Evolutionary conservation across 2,329 filamentous ascomycete species (phyloP).

Genomic region (Diplodia intermedia): DNA sequence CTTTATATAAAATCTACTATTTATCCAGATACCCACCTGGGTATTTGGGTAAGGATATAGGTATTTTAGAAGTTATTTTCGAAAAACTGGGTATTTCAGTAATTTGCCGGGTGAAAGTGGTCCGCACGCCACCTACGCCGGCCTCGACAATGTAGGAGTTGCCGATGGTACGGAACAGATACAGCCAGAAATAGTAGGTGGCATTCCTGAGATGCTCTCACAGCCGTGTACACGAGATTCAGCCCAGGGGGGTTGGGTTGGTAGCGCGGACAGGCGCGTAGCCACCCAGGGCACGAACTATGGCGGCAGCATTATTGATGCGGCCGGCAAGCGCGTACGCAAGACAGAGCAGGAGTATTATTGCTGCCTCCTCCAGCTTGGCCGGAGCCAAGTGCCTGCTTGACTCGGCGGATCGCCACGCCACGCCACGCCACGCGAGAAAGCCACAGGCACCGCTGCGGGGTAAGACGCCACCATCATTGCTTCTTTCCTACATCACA

Average conservation of each 20-base stretch:
- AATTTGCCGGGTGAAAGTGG: slow-evolving; percentile 79
- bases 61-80: too few species aligned
- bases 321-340: slow-evolving; percentile 29
- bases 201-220: slow-evolving; percentile 60
- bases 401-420: too few species aligned
- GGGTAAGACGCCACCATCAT: slow-evolving; percentile 3
- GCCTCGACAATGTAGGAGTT: slow-evolving; percentile 67
- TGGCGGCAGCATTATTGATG: slow-evolving; percentile 44
- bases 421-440: neutral
- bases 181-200: slow-evolving; percentile 68
- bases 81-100: too few species aligned
- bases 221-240: slow-evolving; percentile 67
- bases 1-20: too few species aligned
- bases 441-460: slow-evolving; percentile 17
- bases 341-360: neutral
- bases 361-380: neutral
- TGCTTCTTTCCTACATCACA: slow-evolving; percentile 1
- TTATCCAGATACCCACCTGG: too few species aligned
- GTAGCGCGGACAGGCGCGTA: slow-evolving; percentile 52
- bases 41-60: too few species aligned
- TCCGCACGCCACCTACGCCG: slow-evolving; percentile 61
- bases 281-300: slow-evolving; percentile 53
- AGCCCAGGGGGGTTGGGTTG: slow-evolving; percentile 59
- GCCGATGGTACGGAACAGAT: slow-evolving; percentile 55
- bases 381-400: slow-evolving; percentile 16